Evolutionary conservation across 805 yeast species (phyloP).

Genomic region (Wickerhamomyces hampshirensis): DNA sequence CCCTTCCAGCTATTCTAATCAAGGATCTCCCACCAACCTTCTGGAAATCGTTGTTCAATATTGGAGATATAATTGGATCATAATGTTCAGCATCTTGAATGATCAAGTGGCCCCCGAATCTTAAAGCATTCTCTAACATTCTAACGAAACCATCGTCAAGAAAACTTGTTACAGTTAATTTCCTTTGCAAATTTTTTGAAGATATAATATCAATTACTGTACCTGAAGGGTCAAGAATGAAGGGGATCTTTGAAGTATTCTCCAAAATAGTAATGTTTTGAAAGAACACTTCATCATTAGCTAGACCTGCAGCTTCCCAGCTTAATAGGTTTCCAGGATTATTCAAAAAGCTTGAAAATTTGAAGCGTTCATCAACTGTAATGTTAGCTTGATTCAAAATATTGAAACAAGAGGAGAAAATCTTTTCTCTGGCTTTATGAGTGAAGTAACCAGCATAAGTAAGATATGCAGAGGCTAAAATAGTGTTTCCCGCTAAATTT

Average conservation of each 20-base stretch:
- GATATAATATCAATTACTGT: conserved; percentile 37
- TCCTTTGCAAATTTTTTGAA: conserved; percentile 27
- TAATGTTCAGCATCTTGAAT: conserved; percentile 76
- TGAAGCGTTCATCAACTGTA: conserved; percentile 31
- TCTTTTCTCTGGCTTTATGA: conserved; percentile 37
- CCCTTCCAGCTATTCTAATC: conserved; percentile 55
- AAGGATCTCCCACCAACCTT: conserved; percentile 66
- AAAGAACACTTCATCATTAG: conserved; percentile 53
- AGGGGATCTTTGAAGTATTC: conserved; percentile 38
- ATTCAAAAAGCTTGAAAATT: conserved; percentile 33
- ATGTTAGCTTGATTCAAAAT: conserved; percentile 35
- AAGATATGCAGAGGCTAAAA: conserved; percentile 57
- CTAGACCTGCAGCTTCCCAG: conserved; percentile 54
- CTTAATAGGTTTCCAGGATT: conserved; percentile 34
- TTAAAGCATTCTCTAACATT: conserved; percentile 70
- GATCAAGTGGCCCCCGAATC: conserved; percentile 76
- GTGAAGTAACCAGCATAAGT: conserved; percentile 59
- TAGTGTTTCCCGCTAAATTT: conserved; percentile 56
- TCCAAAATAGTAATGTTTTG: conserved; percentile 60
- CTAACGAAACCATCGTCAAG: conserved; percentile 60
- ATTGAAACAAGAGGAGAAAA: conserved; percentile 32
- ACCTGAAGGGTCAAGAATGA: conserved; percentile 71
- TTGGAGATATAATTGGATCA: conserved; percentile 66
- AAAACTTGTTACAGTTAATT: conserved; percentile 60
- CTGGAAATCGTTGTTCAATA: conserved; percentile 57